Base-by-base conservation (phyloP, 2,329 filamentous ascomycete genomes). In the Pseudopithomyces chartarum region DNA sequence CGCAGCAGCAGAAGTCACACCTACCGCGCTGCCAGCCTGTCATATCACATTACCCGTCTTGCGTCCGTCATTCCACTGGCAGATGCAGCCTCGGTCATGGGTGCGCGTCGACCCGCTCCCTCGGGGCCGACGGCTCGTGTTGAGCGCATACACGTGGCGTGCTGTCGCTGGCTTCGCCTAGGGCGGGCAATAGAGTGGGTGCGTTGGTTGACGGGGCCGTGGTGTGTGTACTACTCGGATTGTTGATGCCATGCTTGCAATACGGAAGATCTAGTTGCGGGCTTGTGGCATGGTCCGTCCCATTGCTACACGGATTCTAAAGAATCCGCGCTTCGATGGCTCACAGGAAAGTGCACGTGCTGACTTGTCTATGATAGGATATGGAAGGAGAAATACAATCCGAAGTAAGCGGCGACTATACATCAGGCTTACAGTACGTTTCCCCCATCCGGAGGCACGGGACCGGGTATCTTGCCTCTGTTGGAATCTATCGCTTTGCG, bases 351-450 rank as follows among this genome's bases (percentile, higher is more conserved):
- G 45, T 17, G 54, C 68, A 71, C 67, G 68, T 69, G 71, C 71
- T 73, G 51, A 73, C 67, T 50, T n/a, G 59, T 26, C 52, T 39
- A 45, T 47, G 43, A 66, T 73, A 96, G 92, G 93, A 97, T 98
- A 73, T 97, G 94, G 92, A 98, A 98, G 76, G 92, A 96, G 61
- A 98, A 98, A 79, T 97, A 98, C 79, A 84, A 82, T 61, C 81
- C 82, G 19, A 81, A 82, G 70, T 80, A 71, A 61, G n/a, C n/a
- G 17, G 19, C 32, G 17, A 11, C 15, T 12, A 33, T 23, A n/a
- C n/a, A n/a, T n/a, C n/a, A 29, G 26, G 42, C 3, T 38, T 36
- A 20, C 19, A 11, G n/a, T n/a, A n/a, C n/a, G n/a, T n/a, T 43
- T 20, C 44, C 10, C 40, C 20, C 15, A 34, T 32, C 17, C 2